Base-by-base conservation (phyloP, 306 rosid genomes). In the Vachellia collinsii region DNA sequence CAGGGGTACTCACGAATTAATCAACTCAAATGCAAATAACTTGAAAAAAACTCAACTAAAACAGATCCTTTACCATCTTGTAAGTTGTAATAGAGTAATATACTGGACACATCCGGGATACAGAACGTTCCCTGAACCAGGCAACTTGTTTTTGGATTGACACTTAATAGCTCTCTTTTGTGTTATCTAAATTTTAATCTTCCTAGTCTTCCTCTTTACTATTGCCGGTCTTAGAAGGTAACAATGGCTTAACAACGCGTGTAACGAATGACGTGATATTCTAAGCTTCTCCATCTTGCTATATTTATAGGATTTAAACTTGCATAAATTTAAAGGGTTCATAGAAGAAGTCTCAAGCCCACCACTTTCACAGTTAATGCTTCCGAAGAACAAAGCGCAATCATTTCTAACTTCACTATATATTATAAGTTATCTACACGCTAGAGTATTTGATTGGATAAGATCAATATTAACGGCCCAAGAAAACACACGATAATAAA, bases 11-110 rank as follows among this genome's bases (percentile, higher is more conserved):
- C 34, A 61, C 34, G 72, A 10, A 75, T n/a, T 47, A 83, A 47
- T 67, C 77, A 75, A 43, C 58, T 23, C 7, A n/a, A 44, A 76
- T 59, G 77, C 34, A 39, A 48, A 70, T 44, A 74, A 51, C 25
- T 7, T 19, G 70, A 39, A 80, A 41, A 43, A 17, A 47, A 53
- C 22, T 63, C 8, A 73, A 61, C 62, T 51, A 41, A 66, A 51
- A 64, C 53, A 74, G 79, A 74, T 69, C 46, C 43, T 41, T 14
- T 16, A 19, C 77, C 22, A 67, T 66, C 51, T 41, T 41, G 44
- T 41, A 41, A 41, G 44, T 54, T 36, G 17, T 47, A 23, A 51
- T 59, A 59, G 62, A 39, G 14, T 36, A 78, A 44, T 19, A 8
- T 10, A 56, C 54, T 11, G 51, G 51, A 46, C 19, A 48, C 19